Conservation (phyloP, 1,284 basidiomycete genomes). For the Ganoderma multipileum region DNA sequence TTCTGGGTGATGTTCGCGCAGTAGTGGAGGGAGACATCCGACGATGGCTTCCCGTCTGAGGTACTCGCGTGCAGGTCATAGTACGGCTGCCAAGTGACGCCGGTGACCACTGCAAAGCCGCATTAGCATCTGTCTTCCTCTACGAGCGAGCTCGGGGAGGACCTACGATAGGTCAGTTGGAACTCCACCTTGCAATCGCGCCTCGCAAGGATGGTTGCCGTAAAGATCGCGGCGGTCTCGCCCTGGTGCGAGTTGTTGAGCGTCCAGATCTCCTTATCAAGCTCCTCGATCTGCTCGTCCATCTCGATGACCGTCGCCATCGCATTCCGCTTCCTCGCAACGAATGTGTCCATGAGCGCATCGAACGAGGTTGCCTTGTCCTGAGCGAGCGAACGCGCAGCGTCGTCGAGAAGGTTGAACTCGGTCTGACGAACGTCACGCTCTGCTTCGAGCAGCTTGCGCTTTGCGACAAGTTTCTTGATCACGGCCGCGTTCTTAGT, state of each 20-base stretch:
- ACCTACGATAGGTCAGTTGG: slow-evolving; percentile 60
- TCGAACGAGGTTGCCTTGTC: slow-evolving; percentile 37
- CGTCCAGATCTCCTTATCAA: slow-evolving; percentile 38
- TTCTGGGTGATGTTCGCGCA: slow-evolving; percentile 58
- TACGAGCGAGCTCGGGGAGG: background rate
- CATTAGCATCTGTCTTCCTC: background rate
- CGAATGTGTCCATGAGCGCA: slow-evolving; percentile 50
- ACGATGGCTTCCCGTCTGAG: slow-evolving; percentile 49
- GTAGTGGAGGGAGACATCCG: slow-evolving; percentile 57
- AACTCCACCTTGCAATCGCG: slow-evolving; percentile 46
- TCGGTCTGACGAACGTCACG: slow-evolving; percentile 48
- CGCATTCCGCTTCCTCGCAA: slow-evolving; percentile 46
- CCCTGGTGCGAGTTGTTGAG: slow-evolving; percentile 42
- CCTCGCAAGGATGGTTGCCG: slow-evolving; percentile 47
- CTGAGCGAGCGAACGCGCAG: slow-evolving; percentile 48
- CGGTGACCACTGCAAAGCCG: slow-evolving; percentile 48
- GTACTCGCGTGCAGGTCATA: slow-evolving; percentile 66
- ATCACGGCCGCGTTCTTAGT: slow-evolving; percentile 35
- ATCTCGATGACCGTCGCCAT: slow-evolving; percentile 46
- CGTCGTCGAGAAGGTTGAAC: slow-evolving; percentile 49
- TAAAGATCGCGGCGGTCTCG: slow-evolving; percentile 43
- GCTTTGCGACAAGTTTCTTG: slow-evolving; percentile 46
- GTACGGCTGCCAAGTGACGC: slow-evolving; percentile 57
- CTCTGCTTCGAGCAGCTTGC: slow-evolving; percentile 44
- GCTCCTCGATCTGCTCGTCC: slow-evolving; percentile 46